These are phyloP conservation scores for Fusarium sp. DNA, from an alignment of 2,329 filamentous ascomycete genomes.

Conservation along the genomic window DNA sequence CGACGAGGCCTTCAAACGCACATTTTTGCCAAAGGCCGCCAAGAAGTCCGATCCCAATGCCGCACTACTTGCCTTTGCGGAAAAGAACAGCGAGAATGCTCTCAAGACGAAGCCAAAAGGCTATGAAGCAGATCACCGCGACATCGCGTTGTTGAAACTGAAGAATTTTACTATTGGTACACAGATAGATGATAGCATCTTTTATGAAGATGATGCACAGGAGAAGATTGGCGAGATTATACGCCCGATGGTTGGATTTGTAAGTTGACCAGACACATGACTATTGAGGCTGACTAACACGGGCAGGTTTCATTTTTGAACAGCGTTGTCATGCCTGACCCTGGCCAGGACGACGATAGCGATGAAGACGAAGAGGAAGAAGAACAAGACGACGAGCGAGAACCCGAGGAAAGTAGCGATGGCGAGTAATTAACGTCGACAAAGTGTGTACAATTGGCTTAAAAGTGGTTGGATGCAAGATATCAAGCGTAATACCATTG, in stretches of 20 bases:
- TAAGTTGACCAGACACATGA: slow-evolving; percentile 62
- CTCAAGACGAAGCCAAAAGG: slow-evolving; percentile 92
- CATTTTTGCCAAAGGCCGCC: slow-evolving; percentile 70
- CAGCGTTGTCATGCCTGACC: slow-evolving; percentile 80
- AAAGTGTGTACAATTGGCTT: background rate
- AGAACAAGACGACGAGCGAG: slow-evolving; percentile 30
- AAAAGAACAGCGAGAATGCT: slow-evolving; percentile 79
- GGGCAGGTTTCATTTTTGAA: slow-evolving; percentile 80
- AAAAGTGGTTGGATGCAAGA: slow-evolving; percentile 4
- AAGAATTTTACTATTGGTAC: slow-evolving; percentile 82
- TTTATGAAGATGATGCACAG: slow-evolving; percentile 74
- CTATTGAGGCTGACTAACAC: slow-evolving; percentile 1
- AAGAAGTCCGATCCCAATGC: slow-evolving; percentile 60
- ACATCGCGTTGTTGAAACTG: slow-evolving; percentile 86
- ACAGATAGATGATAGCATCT: slow-evolving; percentile 75
- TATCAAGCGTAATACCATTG: slow-evolving; percentile 14
- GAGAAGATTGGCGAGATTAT: slow-evolving; percentile 76
- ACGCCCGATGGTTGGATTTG: slow-evolving; percentile 81
- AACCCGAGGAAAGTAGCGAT: slow-evolving; percentile 16
- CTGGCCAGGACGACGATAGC: slow-evolving; percentile 60
- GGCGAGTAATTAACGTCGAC: slow-evolving; percentile 17
- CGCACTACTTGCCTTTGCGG: slow-evolving; percentile 78
- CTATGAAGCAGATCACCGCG: slow-evolving; percentile 79
- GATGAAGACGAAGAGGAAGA: slow-evolving; percentile 55
- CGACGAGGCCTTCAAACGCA: slow-evolving; percentile 71